Percentiles rank a stretch among this genome's conserved stretches.
These are phyloP conservation scores for Cladosporium sphaerospermum DNA, from an alignment of 2,329 filamentous ascomycete genomes.

Conservation along the genomic window DNA sequence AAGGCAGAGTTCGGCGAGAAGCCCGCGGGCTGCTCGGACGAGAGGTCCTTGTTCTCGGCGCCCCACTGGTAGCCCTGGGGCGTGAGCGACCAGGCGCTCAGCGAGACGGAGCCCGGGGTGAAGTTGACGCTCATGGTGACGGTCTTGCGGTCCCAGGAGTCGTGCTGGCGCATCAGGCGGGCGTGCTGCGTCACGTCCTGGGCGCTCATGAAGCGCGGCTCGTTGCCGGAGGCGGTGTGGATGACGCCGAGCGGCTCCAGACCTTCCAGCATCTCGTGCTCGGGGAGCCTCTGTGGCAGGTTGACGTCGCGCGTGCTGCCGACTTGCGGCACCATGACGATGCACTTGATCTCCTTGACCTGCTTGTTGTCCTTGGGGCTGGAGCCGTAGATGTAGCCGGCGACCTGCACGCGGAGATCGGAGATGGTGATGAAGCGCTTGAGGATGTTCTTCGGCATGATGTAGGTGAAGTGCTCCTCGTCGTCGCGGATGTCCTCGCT, in stretches of 20 bases:
- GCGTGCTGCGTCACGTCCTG: constrained; percentile 92
- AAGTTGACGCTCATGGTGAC: constrained; percentile 94
- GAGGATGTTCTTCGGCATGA: constrained; percentile 98
- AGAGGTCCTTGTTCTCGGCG: constrained; percentile 86
- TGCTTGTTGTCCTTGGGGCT: constrained; percentile 92
- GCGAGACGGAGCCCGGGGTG: constrained; percentile 90
- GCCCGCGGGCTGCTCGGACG: constrained; percentile 87
- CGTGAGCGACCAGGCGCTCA: constrained; percentile 88
- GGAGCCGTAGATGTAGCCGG: constrained; percentile 87
- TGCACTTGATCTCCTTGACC: constrained; percentile 93
- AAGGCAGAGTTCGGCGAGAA: constrained; percentile 71
- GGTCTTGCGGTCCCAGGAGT: constrained; percentile 79
- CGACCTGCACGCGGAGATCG: constrained; percentile 92
- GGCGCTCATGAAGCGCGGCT: constrained; percentile 93
- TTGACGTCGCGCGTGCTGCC: constrained; percentile 89
- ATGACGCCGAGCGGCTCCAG: constrained; percentile 92
- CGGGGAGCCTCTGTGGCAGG: constrained; percentile 79
- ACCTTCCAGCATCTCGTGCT: constrained; percentile 80
- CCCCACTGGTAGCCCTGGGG: constrained; percentile 95
- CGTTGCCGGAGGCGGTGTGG: constrained; percentile 90
- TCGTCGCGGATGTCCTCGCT: constrained; percentile 89
- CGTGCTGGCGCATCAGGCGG: constrained; percentile 77
- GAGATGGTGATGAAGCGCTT: constrained; percentile 98
- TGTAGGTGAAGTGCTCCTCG: constrained; percentile 83
- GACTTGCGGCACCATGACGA: constrained; percentile 96